Conservation (phyloP, 2,329 filamentous ascomycete genomes). For the Ophiostoma angusticollis region DNA sequence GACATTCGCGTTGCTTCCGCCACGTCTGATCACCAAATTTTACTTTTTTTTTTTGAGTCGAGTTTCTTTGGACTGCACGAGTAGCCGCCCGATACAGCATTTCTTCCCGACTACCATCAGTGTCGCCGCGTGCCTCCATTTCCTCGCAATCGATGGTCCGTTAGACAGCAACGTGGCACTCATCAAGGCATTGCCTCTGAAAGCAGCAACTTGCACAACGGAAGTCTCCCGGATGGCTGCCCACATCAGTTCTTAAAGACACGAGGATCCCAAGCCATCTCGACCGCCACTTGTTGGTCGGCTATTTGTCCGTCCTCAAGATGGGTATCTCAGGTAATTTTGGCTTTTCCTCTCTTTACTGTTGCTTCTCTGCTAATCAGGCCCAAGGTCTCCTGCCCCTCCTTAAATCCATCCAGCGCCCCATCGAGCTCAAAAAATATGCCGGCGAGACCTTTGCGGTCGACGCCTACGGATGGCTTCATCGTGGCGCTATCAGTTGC, state of each 20-base stretch:
- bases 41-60: neutral
- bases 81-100: neutral
- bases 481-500: conserved; percentile 81
- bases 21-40: neutral
- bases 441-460: conserved; percentile 81
- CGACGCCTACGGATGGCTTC: conserved; percentile 96
- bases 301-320: conserved; percentile 1
- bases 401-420: conserved; percentile 91
- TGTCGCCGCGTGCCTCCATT: neutral
- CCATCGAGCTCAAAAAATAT: conserved; percentile 75
- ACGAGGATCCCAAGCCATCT: no score
- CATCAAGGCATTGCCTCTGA: no score
- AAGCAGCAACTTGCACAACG: no score
- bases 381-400: conserved; percentile 66
- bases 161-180: neutral
- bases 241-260: no score
- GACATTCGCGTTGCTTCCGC: neutral
- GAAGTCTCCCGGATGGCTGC: no score
- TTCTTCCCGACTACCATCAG: neutral
- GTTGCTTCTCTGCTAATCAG: neutral
- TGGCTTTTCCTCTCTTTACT: neutral
- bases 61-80: no score
- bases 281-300: no score
- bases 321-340: conserved; percentile 17
- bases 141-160: neutral